Evolutionary conservation across 2,329 filamentous ascomycete genomes (phyloP), one percentile per base, ranked within the genome.

Genomic region (Monosporascus sp.): DNA sequence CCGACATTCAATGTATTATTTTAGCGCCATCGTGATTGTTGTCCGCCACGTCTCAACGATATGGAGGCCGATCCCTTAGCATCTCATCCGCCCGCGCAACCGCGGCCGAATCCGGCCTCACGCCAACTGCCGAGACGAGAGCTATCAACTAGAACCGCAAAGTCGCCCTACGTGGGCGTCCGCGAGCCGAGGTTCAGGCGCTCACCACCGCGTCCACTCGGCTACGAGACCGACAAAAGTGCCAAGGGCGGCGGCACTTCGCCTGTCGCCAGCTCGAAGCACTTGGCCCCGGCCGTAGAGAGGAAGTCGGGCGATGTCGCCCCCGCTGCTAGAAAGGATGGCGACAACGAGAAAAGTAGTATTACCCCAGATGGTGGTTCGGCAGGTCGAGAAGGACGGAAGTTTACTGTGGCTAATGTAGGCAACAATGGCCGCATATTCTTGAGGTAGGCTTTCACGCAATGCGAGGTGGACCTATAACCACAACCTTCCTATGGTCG

Each of bases 401-500:
- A 89, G 64, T 92, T 93, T 67, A 85, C 87, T 2, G 89, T 93
- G 52, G 84, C 86, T 49, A 92, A 91, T 69, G 88, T 93, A 55
- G 88, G 88, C 24, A 89, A 91, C 67, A 91, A 91, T 71, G 89
- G 89, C 40, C 85, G 86, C 67, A 89, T 93, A 70, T 93, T 91
- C 70, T 69, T 93, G 60, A 88, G 87, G 87, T 92, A 83, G 66
- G 81, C 60, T 69, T 26, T 59, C 53, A 35, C 49, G 50, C 46
- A 52, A 52, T 45, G 11, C 31, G 31, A 35, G 4, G 31, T 5
- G 11, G 31, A 14, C 31, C 3, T 35, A 35, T 14, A 35, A 14
- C 31, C 9, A 14, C 14, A 35, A 35, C 11, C 31, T 35, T 35
- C 11, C 31, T 35, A 14, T 35, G 31, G 1, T 14, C 31, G 31